These are phyloP conservation scores for Metschnikowia amazonensis DNA, from an alignment of 805 yeast genomes.

Conservation along the genomic window DNA sequence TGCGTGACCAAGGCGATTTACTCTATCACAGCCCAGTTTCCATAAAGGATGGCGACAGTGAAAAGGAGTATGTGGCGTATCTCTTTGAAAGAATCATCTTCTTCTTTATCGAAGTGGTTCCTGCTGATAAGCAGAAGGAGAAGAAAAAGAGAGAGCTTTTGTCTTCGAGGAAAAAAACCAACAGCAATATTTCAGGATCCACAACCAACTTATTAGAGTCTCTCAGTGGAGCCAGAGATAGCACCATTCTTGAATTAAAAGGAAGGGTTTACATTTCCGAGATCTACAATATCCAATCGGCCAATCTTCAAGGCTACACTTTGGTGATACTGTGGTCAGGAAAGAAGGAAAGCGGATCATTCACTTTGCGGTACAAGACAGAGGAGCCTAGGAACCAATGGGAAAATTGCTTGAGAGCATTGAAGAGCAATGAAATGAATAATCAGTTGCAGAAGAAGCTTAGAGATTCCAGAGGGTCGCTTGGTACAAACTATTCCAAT, in stretches of 20 bases:
- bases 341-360: conserved; percentile 79
- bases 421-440: conserved; percentile 43
- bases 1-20: conserved; percentile 79
- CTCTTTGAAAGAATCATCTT: conserved; percentile 68
- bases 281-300: conserved; percentile 39
- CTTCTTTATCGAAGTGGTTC: conserved; percentile 37
- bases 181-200: conserved; percentile 39
- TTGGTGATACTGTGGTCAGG: conserved; percentile 79
- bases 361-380: conserved; percentile 73
- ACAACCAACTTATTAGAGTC: conserved; percentile 36
- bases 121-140: conserved; percentile 27
- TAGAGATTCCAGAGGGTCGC: conserved; percentile 33
- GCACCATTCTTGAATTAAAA: conserved; percentile 50
- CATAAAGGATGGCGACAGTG: conserved; percentile 65
- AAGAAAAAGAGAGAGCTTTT: conserved; percentile 39
- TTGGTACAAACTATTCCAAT: conserved; percentile 25
- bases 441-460: conserved; percentile 34
- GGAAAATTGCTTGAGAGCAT: conserved; percentile 60
- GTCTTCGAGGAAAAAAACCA: conserved; percentile 48
- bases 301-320: conserved; percentile 47
- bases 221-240: conserved; percentile 27
- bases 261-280: conserved; percentile 81
- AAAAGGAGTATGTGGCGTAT: conserved; percentile 85
- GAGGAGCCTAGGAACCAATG: conserved; percentile 84
- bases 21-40: conserved; percentile 69